Percentiles rank a stretch among this genome's conserved stretches.
These are phyloP conservation scores for Capsaspora owczarzaki DNA, from an alignment of 78 protist species.

Conservation along the genomic window DNA sequence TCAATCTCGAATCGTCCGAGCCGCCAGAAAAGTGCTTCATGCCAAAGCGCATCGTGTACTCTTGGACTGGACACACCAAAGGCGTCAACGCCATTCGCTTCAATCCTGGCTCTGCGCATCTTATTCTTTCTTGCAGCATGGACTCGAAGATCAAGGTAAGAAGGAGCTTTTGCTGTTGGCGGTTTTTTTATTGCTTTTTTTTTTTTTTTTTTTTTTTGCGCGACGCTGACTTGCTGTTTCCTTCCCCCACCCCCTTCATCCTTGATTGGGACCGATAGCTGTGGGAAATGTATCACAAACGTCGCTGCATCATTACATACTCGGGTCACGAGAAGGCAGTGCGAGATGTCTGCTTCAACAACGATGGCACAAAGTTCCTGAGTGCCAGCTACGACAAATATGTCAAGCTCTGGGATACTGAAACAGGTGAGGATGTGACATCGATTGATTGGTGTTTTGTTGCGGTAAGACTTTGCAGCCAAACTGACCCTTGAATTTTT, in stretches of 20 bases:
- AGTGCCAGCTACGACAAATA: constrained; percentile 62
- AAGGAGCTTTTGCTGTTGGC: not conserved
- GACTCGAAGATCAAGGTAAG: constrained; percentile 50
- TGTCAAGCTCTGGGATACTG: constrained; percentile 89
- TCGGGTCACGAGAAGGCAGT: constrained; percentile 78
- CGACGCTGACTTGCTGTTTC: no score
- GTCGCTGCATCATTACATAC: constrained; percentile 68
- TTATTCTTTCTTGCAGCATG: constrained; percentile 67
- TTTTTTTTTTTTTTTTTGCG: not conserved
- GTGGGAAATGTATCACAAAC: constrained; percentile 69
- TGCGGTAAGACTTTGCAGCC: no score
- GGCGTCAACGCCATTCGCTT: constrained; percentile 66
- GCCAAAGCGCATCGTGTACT: not conserved
- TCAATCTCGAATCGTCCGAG: not conserved
- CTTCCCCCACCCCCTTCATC: no score
- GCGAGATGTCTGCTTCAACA: constrained; percentile 56
- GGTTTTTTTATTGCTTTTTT: not conserved
- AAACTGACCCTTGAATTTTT: no score
- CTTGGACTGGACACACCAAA: constrained; percentile 30
- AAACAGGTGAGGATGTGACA: constrained; percentile 65
- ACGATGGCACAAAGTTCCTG: constrained; percentile 72
- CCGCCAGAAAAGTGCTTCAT: constrained; percentile 5
- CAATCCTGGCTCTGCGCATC: constrained; percentile 73
- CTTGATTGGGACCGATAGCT: no score
- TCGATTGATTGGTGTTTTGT: not conserved